Evolutionary conservation across 2,329 filamentous ascomycete species (phyloP).

Genomic region (Ophiostoma fasciatum): DNA sequence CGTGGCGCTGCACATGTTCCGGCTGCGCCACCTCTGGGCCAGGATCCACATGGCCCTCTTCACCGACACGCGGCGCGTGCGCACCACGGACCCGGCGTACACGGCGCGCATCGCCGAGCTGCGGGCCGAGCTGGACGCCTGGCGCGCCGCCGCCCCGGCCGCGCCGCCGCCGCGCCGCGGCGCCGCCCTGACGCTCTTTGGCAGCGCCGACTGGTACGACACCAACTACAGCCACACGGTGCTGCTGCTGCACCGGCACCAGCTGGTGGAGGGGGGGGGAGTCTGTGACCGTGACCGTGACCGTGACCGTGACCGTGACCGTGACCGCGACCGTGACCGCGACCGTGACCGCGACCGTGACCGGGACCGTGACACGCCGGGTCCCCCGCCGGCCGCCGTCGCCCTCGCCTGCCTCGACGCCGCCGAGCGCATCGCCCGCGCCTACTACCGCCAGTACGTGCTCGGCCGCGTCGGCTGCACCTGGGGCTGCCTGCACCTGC

Average conservation of each 20-base stretch:
- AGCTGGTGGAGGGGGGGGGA: too few relatives aligned
- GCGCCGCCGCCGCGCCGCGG: neutral
- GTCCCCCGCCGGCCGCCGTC: too few relatives aligned
- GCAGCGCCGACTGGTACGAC: slow-evolving; percentile 22
- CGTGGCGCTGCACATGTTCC: slow-evolving; percentile 16
- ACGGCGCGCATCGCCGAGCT: slow-evolving; percentile 5
- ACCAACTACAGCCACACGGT: slow-evolving; percentile 24
- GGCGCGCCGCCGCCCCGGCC: slow-evolving; percentile 4
- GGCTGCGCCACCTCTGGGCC: slow-evolving; percentile 16
- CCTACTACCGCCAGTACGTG: slow-evolving; percentile 21
- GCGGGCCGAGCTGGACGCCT: slow-evolving; percentile 14
- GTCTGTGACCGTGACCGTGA: neutral
- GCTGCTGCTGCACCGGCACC: slow-evolving; percentile 21
- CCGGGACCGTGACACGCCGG: too few relatives aligned
- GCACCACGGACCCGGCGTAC: too few relatives aligned
- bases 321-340: slow-evolving; percentile 3
- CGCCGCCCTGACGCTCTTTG: slow-evolving; percentile 17
- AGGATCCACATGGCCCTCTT: slow-evolving; percentile 16
- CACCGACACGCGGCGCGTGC: too few relatives aligned
- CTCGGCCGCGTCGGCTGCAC: slow-evolving; percentile 17
- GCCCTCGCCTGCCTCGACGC: slow-evolving; percentile 11
- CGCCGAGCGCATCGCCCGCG: slow-evolving; percentile 17
- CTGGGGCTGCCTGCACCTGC: slow-evolving; percentile 19
- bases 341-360: too few relatives aligned
- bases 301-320: too few relatives aligned